A percentile compares a stretch with the other conserved stretches of the same genome.
These are phyloP conservation scores for Lactifluus piperatus DNA, from an alignment of 768 basidiomycete species.

Conservation along the genomic window DNA sequence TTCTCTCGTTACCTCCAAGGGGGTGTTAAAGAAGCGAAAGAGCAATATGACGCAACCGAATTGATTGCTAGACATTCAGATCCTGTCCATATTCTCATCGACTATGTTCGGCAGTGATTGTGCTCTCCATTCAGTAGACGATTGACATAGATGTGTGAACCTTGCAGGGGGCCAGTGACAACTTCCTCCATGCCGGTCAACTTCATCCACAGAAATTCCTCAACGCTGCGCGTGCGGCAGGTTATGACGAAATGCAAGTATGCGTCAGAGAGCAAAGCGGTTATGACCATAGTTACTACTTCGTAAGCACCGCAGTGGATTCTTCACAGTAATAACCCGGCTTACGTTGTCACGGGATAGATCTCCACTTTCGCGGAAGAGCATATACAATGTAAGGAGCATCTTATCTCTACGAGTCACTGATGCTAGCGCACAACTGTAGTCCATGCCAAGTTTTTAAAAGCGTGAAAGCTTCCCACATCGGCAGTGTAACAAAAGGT, in stretches of 20 bases:
- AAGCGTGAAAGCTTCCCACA: slow-evolving; percentile 38
- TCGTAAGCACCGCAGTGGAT: slow-evolving; percentile 37
- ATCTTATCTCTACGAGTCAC: slow-evolving; percentile 18
- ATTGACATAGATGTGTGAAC: neutral
- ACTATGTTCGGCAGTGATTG: slow-evolving; percentile 53
- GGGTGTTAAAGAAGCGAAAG: slow-evolving; percentile 66
- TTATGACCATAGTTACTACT: slow-evolving; percentile 88
- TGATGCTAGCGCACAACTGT: slow-evolving; percentile 22
- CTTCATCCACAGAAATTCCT: slow-evolving; percentile 86
- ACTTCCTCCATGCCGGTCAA: slow-evolving; percentile 80
- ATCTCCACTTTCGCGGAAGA: slow-evolving; percentile 86
- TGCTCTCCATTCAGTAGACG: neutral
- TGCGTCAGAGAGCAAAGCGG: slow-evolving; percentile 71
- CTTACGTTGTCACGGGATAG: slow-evolving; percentile 30
- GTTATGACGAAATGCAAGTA: slow-evolving; percentile 68
- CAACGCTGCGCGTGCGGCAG: slow-evolving; percentile 63
- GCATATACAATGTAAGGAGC: slow-evolving; percentile 65
- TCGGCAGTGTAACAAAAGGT: neutral
- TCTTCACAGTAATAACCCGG: neutral
- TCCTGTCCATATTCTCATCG: slow-evolving; percentile 72
- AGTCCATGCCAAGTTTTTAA: slow-evolving; percentile 88
- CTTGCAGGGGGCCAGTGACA: slow-evolving; percentile 64
- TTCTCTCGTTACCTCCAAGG: slow-evolving; percentile 78
- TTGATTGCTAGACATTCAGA: slow-evolving; percentile 57
- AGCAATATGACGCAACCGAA: slow-evolving; percentile 75